Base-by-base conservation (phyloP, 2,329 filamentous ascomycete species). In the Xylariaceae sp. region DNA sequence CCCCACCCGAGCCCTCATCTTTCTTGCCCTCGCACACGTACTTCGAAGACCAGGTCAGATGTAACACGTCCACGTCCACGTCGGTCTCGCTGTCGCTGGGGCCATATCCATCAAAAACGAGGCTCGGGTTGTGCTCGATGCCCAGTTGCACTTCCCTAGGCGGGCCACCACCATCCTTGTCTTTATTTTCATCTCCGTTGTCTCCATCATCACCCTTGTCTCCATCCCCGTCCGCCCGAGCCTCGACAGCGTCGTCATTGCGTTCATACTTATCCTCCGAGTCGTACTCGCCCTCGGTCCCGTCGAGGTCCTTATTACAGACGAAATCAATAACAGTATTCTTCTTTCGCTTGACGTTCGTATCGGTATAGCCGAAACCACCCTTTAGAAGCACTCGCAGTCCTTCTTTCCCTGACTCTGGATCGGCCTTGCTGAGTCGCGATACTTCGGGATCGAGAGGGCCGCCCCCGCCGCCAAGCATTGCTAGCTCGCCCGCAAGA, bases 31-130 rank as follows among this genome's bases (percentile, higher is more conserved):
- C 85, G 70, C 94, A 97, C 0, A 89, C 92, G 67, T 90, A 85
- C 70, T 92, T 90, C 13, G 92, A 96, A 67, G 80, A 76, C 92
- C 92, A 99, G 34, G 87, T 85, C 66, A 97, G 70, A 51, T 85
- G 82, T 59, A 97, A 72, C 10, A 89, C 80, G 55, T 83, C 81
- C 1, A 77, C 70, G 22, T 79, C 74, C 7, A 74, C 74, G 36
- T 84, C 76, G n/a, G n/a, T n/a, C n/a, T n/a, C n/a, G 50, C 80
- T 81, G 18, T 79, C 78, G 49, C 83, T 78, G 2, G 67, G 64
- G 40, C 79, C 81, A 71, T 94, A 96, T 64, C 86, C 84, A 55
- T 89, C 78, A 72, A 91, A 95, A 55, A 86, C 76, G 56, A 97
- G 75, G 58, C 88, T 88, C 10, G 83, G 79, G 47, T 77, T 60